A percentile compares a stretch with the other conserved stretches of the same genome.
Conservation (phyloP, 371 early-diverging fungal species). For the Lichtheimia corymbifera region DNA sequence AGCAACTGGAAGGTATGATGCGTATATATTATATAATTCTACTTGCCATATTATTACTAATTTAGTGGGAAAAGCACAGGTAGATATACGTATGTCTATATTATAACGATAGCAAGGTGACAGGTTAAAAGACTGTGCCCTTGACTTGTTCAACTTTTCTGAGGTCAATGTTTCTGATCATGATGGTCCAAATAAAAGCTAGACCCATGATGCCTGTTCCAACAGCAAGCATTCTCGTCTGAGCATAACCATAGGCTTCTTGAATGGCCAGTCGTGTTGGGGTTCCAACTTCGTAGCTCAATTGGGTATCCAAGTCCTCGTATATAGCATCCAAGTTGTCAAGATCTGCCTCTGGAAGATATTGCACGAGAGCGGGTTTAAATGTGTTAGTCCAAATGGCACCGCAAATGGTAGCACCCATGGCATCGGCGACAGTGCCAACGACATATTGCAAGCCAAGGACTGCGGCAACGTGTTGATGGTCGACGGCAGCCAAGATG, state of each 20-base stretch:
- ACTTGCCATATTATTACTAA: too few species aligned
- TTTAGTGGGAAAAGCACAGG: too few species aligned
- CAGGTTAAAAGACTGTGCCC: slow-evolving; percentile 14
- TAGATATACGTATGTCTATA: too few species aligned
- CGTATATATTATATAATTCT: too few species aligned
- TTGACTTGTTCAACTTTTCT: slow-evolving; percentile 14
- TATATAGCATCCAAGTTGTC: slow-evolving; percentile 15
- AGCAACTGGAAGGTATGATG: too few species aligned
- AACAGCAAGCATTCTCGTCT: slow-evolving; percentile 23
- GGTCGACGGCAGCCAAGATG: slow-evolving; percentile 22
- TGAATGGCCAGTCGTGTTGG: slow-evolving; percentile 15
- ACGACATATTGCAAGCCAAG: slow-evolving; percentile 19
- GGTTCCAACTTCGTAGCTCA: slow-evolving; percentile 19
- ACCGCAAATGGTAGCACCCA: slow-evolving; percentile 21
- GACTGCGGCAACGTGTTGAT: slow-evolving; percentile 19
- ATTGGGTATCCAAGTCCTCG: slow-evolving; percentile 18
- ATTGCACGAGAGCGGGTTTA: slow-evolving; percentile 8
- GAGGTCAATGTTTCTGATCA: slow-evolving; percentile 19
- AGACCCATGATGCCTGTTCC: slow-evolving; percentile 17
- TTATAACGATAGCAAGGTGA: too few species aligned
- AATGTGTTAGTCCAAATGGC: slow-evolving; percentile 22
- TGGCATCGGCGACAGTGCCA: slow-evolving; percentile 16
- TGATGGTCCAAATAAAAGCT: slow-evolving; percentile 13
- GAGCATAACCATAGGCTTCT: slow-evolving; percentile 24
- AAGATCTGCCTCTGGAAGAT: slow-evolving; percentile 12